A percentile compares a stretch with the other conserved stretches of the same genome.
Evolutionary conservation across 164 flowering plant genomes (phyloP).

Genomic region (Vitis cinerea): DNA sequence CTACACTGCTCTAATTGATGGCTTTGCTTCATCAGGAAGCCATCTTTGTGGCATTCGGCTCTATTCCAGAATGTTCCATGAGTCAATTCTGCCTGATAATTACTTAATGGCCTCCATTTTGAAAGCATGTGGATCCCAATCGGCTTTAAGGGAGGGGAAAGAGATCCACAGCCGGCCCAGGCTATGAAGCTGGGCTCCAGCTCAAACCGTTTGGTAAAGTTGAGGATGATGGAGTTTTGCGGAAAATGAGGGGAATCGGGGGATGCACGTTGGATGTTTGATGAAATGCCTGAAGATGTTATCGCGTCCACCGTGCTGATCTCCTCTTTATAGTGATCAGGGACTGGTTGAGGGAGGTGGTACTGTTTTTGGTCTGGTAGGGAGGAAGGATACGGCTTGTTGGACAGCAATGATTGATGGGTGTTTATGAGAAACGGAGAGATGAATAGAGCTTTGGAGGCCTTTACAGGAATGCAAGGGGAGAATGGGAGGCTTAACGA

Average conservation of each 20-base stretch:
- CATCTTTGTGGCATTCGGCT: conserved; percentile 18
- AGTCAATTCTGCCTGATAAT: conserved; percentile 21
- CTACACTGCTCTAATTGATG: conserved; percentile 39
- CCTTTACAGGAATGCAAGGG: conserved; percentile 36
- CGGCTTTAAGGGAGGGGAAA: conserved; percentile 25
- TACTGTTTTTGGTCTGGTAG: conserved; percentile 13
- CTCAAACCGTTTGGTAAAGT: conserved; percentile 15
- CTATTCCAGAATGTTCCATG: background rate
- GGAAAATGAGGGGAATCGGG: conserved; percentile 34
- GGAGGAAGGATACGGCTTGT: conserved; percentile 32
- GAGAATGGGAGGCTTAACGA: conserved; percentile 36
- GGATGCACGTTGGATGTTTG: conserved; percentile 20
- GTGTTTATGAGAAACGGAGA: conserved; percentile 29
- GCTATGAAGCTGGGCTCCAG: conserved; percentile 29
- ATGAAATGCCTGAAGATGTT: conserved; percentile 32
- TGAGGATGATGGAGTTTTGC: conserved; percentile 33
- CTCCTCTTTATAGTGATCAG: conserved; percentile 18
- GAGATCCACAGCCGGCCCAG: conserved; percentile 25
- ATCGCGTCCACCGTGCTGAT: conserved; percentile 33
- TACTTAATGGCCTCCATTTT: conserved; percentile 24
- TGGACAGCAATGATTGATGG: conserved; percentile 55
- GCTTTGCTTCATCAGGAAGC: conserved; percentile 18
- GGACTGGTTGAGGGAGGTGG: conserved; percentile 26
- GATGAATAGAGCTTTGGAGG: conserved; percentile 30
- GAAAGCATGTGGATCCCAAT: conserved; percentile 26